Percentiles rank a stretch among this genome's conserved stretches.
phyloP scores from a whole-genome alignment of 106 monocot genomes.

The Dendrobium huoshanense region DNA sequence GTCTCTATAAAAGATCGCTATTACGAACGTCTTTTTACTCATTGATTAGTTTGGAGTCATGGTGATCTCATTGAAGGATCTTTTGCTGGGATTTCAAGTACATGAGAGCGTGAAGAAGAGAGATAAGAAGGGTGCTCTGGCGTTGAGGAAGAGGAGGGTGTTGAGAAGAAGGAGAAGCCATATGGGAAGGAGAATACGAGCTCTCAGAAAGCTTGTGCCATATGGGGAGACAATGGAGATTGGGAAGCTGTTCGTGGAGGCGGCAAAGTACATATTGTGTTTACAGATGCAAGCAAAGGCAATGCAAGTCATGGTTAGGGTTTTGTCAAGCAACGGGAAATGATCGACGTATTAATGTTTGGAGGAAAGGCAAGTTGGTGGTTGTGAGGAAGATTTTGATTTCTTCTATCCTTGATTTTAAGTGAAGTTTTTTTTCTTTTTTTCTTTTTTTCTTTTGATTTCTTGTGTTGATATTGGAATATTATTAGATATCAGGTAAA shows the following conservation, averaged over 20 bases:
- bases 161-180: neutral
- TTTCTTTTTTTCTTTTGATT: no score
- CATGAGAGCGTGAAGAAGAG: neutral
- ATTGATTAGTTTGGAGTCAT: neutral
- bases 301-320: constrained; percentile 12
- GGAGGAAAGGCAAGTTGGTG: neutral
- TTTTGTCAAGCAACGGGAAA: constrained; percentile 5
- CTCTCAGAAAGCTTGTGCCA: constrained; percentile 13
- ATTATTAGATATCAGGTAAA: no score
- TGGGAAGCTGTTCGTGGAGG: constrained; percentile 1
- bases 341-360: neutral
- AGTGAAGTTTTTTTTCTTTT: no score
- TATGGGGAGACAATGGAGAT: neutral
- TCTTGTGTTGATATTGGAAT: no score
- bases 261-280: constrained; percentile 7
- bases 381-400: neutral
- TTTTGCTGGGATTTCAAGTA: neutral
- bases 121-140: no score
- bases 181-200: neutral
- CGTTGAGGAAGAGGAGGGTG: neutral
- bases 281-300: constrained; percentile 11
- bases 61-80: neutral
- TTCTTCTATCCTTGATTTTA: no score
- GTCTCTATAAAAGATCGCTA: neutral
- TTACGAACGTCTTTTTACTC: neutral